These are phyloP conservation scores for Neurospora sublineolata DNA, from an alignment of 495 filamentous ascomycete species.

Conservation along the genomic window DNA sequence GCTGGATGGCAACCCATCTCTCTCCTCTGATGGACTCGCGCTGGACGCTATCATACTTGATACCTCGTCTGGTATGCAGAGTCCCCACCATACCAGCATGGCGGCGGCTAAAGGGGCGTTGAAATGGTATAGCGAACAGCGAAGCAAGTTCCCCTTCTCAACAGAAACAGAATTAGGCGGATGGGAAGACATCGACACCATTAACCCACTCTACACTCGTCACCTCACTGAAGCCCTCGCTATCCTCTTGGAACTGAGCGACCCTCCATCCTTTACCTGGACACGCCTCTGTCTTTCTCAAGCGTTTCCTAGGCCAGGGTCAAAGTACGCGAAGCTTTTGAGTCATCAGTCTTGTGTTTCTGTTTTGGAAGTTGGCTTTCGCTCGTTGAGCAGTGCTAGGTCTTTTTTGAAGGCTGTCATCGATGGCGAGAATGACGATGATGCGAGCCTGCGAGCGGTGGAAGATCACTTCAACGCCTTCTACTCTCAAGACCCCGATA, in stretches of 20 bases:
- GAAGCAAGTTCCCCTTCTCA: not conserved
- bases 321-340: not conserved
- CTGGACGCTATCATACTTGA: not conserved
- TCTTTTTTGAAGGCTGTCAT: not conserved
- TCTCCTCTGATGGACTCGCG: not conserved
- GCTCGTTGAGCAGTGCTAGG: not conserved
- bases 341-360: not conserved
- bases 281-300: not conserved
- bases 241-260: not conserved
- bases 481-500: not conserved
- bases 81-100: not conserved
- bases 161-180: not conserved
- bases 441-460: not conserved
- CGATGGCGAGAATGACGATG: not conserved
- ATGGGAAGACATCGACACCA: not conserved
- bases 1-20: not conserved
- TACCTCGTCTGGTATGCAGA: not conserved
- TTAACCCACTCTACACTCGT: not conserved
- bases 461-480: not conserved
- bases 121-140: not conserved
- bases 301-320: not conserved
- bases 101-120: not conserved
- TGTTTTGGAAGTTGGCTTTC: not conserved
- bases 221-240: not conserved
- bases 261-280: not conserved